Evolutionary conservation across 192 early-diverging fungal species (phyloP), one percentile per base, ranked within the genome.

Genomic region (Coemansia sp.): DNA sequence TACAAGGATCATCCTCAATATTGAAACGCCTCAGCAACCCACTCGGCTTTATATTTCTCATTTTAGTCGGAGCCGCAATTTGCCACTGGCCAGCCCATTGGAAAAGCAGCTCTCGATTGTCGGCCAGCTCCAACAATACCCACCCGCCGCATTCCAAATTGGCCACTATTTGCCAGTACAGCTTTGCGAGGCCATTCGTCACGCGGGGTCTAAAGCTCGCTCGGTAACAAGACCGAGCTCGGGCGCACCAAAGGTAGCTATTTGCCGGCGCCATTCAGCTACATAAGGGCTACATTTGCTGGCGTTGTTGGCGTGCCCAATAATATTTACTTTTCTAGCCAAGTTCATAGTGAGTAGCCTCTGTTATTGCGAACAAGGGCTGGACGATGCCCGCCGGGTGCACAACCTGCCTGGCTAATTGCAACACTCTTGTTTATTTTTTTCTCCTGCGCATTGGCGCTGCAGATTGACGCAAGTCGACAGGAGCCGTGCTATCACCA

Each of bases 1-100:
- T 15, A 10, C 43, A 24, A 44, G 52, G 52, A 53, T 53, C 17
- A 53, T 53, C 52, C 29, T 53, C 11, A 7, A 53, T 53, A 53
- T 53, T 53, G 29, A 33, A 18, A 19, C 52, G 33, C 17, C 52
- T 18, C 52, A 19, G 52, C n/a, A 17, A 32, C 52, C 9, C 52
- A 18, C 17, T 53, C n/a, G 52, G 52, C 32, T 35, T 6, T 17
- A n/a, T n/a, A n/a, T n/a, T n/a, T 17, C 18, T 53, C 52, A 1
- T 36, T 35, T 29, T 53, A 32, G 18, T 17, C 22, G 5, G 2
- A 6, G 26, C 14, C 15, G 21, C 18, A 53, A 27, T 50, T 50
- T 24, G 46, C 21, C 46, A 24, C 46, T 15, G 24, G 2, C 46
- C n/a, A 27, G 46, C 22, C n/a, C 27, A 14, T 50, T 24, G 26